Conservation (phyloP, 148 eudicot species). For the Amaranthus cruentus region DNA sequence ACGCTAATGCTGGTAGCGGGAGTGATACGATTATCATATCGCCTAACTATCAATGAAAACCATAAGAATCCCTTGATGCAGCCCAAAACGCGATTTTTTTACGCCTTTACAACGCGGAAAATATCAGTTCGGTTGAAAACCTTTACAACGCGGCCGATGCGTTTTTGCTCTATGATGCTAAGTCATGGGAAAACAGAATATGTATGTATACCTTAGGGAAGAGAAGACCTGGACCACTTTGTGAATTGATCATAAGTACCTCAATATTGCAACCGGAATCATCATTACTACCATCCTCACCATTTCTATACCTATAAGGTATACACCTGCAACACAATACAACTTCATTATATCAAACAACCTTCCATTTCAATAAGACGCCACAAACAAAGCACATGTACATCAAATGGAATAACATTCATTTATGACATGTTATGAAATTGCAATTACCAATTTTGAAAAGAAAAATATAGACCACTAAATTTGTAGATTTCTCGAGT, state of each 20-base stretch:
- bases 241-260: slow-evolving; percentile 63
- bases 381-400: not conserved
- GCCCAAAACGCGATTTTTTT: no score
- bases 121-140: no score
- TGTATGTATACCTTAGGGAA: slow-evolving; percentile 53
- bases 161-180: not conserved
- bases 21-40: no score
- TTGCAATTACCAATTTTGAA: not conserved
- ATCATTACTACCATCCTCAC: slow-evolving; percentile 28
- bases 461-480: not conserved
- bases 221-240: slow-evolving; percentile 62
- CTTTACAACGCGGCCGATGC: no score
- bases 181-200: not conserved
- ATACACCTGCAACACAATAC: slow-evolving; percentile 35
- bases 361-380: not conserved
- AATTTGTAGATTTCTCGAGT: no score
- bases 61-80: no score
- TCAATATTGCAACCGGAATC: slow-evolving; percentile 34
- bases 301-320: slow-evolving; percentile 44
- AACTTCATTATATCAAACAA: not conserved
- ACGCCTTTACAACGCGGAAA: no score
- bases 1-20: no score
- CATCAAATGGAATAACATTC: not conserved
- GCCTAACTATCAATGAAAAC: no score
- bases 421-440: not conserved